Evolutionary conservation across 2,329 filamentous ascomycete genomes (phyloP), one percentile per base, ranked within the genome.

Genomic region (Xylaria sp.): DNA sequence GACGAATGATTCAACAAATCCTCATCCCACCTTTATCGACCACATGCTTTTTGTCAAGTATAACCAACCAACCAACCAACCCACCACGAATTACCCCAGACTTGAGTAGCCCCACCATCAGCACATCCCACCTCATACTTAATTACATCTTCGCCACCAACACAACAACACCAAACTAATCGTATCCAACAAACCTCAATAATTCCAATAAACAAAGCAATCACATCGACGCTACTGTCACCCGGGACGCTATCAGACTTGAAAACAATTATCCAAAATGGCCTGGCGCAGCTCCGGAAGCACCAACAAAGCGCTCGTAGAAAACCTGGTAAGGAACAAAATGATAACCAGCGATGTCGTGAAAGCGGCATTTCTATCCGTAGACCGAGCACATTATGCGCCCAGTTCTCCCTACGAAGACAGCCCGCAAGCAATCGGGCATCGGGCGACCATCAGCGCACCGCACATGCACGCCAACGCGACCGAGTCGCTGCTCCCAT

Each of bases 301-400:
- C 4, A 88, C 89, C 33, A 97, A 98, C 79, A 81, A 82, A 48
- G 89, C 90, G 65, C 86, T 99, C 58, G 85, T 98, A 70, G 87
- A 90, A 73, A 97, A 97, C 78, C 85, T 99, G 66, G 90, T 84
- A 78, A 84, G 81, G 48, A 88, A 92, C 74, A 86, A 87, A 3
- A 84, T 98, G 62, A 94, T 98, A 73, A 90, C 85, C n/a, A 87
- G 89, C 70, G 81, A 87, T 3, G 83, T 86, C 28, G 92, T 97
- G 40, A 92, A 90, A 75, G 84, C 88, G n/a, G 94, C 95, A 64
- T 97, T 98, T 85, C 81, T 92, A 54, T 87, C 87, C 72, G 93
- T 98, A 77, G 95, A 99, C 80, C 89, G 96, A 70, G 94, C 88
- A 0, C 88, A 98, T 81, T 98, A 95, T 81, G 88, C 92, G 15